Percentiles rank a stretch among this genome's conserved stretches.
Evolutionary conservation across 345 rosid species (phyloP).

Genomic region (Leavenworthia alabamica): DNA sequence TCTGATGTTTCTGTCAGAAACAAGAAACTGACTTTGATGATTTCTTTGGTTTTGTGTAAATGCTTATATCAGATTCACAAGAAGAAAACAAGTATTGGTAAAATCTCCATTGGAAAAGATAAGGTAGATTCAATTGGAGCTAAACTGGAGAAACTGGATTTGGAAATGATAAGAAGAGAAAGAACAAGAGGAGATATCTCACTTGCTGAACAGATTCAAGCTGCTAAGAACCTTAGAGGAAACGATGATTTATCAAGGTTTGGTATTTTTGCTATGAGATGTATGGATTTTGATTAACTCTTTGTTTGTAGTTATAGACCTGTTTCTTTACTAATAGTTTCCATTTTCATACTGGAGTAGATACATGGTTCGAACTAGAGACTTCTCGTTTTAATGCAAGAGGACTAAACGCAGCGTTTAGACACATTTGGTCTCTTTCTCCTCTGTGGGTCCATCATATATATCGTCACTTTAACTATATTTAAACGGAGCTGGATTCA

Average conservation of each 20-base stretch:
- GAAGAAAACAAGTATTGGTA: slow-evolving; percentile 40
- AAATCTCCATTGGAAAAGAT: slow-evolving; percentile 29
- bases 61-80: slow-evolving; percentile 45
- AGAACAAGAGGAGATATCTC: slow-evolving; percentile 45
- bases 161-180: slow-evolving; percentile 50
- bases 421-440: too few species aligned
- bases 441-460: too few species aligned
- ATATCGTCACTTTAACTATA: too few species aligned
- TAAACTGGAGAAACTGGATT: slow-evolving; percentile 54
- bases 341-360: slow-evolving; percentile 2
- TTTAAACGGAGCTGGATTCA: too few species aligned
- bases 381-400: too few species aligned
- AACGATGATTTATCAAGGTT: slow-evolving; percentile 7
- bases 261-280: slow-evolving; percentile 19
- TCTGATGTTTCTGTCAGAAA: background rate
- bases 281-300: slow-evolving; percentile 15
- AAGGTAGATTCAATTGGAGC: slow-evolving; percentile 28
- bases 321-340: background rate
- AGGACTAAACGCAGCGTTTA: too few species aligned
- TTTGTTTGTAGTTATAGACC: background rate
- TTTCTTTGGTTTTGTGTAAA: background rate
- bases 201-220: slow-evolving; percentile 79
- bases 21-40: background rate
- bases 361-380: background rate
- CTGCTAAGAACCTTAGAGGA: slow-evolving; percentile 53